Evolutionary conservation across 495 filamentous ascomycete genomes (phyloP), one percentile per base, ranked within the genome.

Genomic region (Pyrenula aspistea): DNA sequence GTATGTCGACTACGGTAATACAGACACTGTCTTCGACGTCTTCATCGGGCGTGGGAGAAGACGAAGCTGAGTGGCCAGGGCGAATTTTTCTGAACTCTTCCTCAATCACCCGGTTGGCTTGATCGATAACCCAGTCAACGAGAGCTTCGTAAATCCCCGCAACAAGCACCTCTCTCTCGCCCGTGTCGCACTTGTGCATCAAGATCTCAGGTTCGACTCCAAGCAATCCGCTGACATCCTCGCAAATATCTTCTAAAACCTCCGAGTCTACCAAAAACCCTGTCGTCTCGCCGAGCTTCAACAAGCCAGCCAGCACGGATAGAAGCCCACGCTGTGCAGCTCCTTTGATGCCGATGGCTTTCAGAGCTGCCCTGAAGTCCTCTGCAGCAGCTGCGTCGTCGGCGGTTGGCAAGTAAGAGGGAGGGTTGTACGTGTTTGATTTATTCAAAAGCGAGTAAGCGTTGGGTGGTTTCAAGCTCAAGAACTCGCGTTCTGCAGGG

Each of bases 311-410:
- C 49, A 98, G 79, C 3, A 84, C 82, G 0, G 89, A 89, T 25
- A 98, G 81, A 53, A 98, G 74, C 56, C 86, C 86, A 55, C 89
- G 79, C 53, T 89, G 83, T 19, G 84, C 71, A 8, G 85, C 75
- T 21, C 94, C 94, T 62, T 91, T 95, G 70, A 98, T 93, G 19
- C 94, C 93, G 63, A 98, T 87, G 10, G 83, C 81, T 67, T 91
- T 92, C 31, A 98, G 75, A 19, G 88, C 82, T 22, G 79, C 71
- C 31, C 93, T 81, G 64, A 95, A 93, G 61, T 98, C 93, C 65
- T 98, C 93, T 0, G 91, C 94, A 12, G 90, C 83, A 20, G 93
- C 93, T 4, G 83, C 82, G 75, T 98, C 94, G 59, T 98, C 93
- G 21, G 90, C 91, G 0, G 93, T 90, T 2, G 94, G 90, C 3